Evolutionary conservation across 2,329 filamentous ascomycete genomes (phyloP).

Genomic region (Celoporthe dispersa): DNA sequence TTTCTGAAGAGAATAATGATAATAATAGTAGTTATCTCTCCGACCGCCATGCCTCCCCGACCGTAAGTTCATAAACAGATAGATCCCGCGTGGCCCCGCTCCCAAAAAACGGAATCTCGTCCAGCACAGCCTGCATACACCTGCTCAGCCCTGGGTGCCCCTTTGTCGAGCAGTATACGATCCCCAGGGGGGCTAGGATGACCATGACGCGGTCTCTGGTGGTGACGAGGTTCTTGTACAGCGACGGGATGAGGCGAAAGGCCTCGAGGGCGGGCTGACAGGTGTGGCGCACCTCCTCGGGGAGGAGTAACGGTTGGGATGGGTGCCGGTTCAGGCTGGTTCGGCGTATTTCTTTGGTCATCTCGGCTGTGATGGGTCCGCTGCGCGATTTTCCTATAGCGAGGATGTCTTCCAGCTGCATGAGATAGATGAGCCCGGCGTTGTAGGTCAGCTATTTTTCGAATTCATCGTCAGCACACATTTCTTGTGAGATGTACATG

Average conservation of each 20-base stretch:
- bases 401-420: constrained; percentile 28
- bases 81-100: constrained; percentile 20
- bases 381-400: constrained; percentile 22
- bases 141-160: constrained; percentile 23
- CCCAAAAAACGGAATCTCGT: constrained; percentile 29
- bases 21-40: neutral
- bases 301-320: constrained; percentile 21
- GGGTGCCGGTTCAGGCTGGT: neutral
- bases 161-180: constrained; percentile 27
- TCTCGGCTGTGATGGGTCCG: constrained; percentile 4
- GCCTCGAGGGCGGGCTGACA: constrained; percentile 30
- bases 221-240: constrained; percentile 29
- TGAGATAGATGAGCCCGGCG: constrained; percentile 28
- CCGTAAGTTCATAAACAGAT: constrained; percentile 20
- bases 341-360: constrained; percentile 18
- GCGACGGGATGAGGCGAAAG: constrained; percentile 29
- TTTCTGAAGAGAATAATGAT: too few species aligned
- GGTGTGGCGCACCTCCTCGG: constrained; percentile 23
- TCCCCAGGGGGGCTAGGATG: constrained; percentile 29
- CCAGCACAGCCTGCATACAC: constrained; percentile 28
- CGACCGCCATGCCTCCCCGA: neutral
- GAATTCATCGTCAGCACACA: neutral
- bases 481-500: too few species aligned
- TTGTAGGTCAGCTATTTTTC: constrained; percentile 24
- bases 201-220: constrained; percentile 29